Evolutionary conservation across 345 rosid species (phyloP), one percentile per base, ranked within the genome.

Genomic region (Firmiana major): DNA sequence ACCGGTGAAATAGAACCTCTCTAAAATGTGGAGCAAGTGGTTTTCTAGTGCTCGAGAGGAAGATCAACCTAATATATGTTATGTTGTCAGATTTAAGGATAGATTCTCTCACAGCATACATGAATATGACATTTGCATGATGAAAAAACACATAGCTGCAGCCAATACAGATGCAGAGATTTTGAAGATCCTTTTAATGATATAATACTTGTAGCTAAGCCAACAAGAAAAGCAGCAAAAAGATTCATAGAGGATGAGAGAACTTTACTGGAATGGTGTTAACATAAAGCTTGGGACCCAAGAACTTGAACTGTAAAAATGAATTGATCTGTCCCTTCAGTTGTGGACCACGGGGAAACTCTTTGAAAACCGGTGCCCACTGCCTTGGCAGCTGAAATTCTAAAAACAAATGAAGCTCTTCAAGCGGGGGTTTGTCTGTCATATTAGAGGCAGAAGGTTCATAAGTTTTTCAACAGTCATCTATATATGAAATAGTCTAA

Each of bases 341-440:
- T 80, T 91, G 98, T 0, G 95, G 94, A 69, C 98, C 98, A 79
- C 90, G 95, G 58, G 97, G 97, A 83, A 93, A 92, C 68, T 94
- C 97, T 71, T 93, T 91, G 86, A 94, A 94, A 69, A 90, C 92
- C 12, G 98, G 98, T 17, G 98, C 98, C 98, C 98, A 94, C 53
- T 90, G 97, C 79, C 97, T 87, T 21, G 97, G 98, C 62, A 94
- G 88, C 86, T 94, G 98, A 86, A 94, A 93, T 80, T 94, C 98
- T 78, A 94, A 80, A 84, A 94, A 94, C 83, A 89, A 94, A 75
- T 91, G 95, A n/a, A 94, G 91, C 83, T 94, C 98, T 85, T 85
- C 89, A 65, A 90, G 86, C 24, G 97, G 97, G 21, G 98, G 98
- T 82, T 93, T 93, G 88, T 91, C 98, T 93, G 84, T 79, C 66